Evolutionary conservation across 371 early-diverging fungal species (phyloP), one percentile per base, ranked within the genome.

Genomic region (Mucor sp.): DNA sequence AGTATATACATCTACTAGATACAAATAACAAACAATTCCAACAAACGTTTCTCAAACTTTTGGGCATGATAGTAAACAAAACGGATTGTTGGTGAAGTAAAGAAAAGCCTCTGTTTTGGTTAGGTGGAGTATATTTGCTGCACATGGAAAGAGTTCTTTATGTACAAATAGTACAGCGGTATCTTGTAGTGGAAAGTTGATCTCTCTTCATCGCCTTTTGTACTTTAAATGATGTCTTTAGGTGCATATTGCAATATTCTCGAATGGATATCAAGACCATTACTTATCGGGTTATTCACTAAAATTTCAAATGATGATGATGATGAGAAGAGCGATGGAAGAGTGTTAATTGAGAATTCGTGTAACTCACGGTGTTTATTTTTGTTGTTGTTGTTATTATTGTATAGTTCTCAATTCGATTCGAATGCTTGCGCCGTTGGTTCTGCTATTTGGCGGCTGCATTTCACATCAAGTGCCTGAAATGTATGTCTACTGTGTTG

Each of bases 1-100:
- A 41, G 41, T 30, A 30, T 41, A 41, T 9, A 41, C 17, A 35
- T 35, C 17, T 44, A 19, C n/a, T 47, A 47, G 1, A 21, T 21
- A 53, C 27, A 53, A 53, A 53, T 23, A 53, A 53, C 23, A 53
- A 53, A 53, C 12, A 53, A 9, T 53, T 27, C 11, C 27, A 53
- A 27, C 25, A 27, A 25, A 53, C 5, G 27, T 15, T 27, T 61
- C 33, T 61, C 61, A 61, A 61, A 61, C 61, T 47, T 28, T 19
- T 58, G 37, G 59, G 21, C 59, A 58, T 58, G 39, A 37, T 58
- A 58, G 59, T 58, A 37, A 58, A 58, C 37, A 35, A n/a, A 44
- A 19, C 11, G 27, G 53, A 53, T 53, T 53, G 27, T 19, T 27
- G 14, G 23, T 25, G 27, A 41, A 41, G 41, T 17, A 41, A 41